Evolutionary conservation across 805 yeast genomes (phyloP), one percentile per base, ranked within the genome.

Genomic region (Pichia sporocuriosa): DNA sequence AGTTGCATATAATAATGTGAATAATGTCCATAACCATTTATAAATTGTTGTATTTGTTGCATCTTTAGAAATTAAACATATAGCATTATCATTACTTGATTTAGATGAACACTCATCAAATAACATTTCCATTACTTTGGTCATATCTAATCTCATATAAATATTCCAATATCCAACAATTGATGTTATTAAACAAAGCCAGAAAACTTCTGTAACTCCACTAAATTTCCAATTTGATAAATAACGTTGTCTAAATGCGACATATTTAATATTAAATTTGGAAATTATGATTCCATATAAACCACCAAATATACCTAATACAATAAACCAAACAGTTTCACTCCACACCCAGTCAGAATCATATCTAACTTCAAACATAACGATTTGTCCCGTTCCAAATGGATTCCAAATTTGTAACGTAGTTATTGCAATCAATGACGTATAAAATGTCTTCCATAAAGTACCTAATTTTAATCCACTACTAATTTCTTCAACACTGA

Each of bases 301-400:
- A 0, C 98, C 98, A 9, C 97, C 98, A 65, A 89, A 89, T 0
- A 84, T 57, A 1, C 98, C 99, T 19, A 93, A 54, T 3, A 88
- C 40, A 3, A 85, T 69, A 54, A 81, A 90, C 40, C 85, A 70
- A 1, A 96, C 87, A 15, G 90, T 67, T 57, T 94, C 98, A 58
- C 79, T 80, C 45, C 78, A 74, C 51, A 77, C 87, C 98, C 98
- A 93, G 46, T 79, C 73, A 11, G 79, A 77, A 52, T 85, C 89
- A 58, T 88, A 94, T 13, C 75, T 73, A n/a, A 93, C 96, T 55
- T 88, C 87, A 61, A 93, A 93, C 62, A 93, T 67, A 12, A 93
- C 97, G 48, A 93, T 74, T 62, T 89, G 96, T 1, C 98, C 98
- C 0, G 93, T 86, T 55, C 97, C 70, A 57, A 89, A 93, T 2